Evolutionary conservation across 2,329 filamentous ascomycete species (phyloP), one percentile per base, ranked within the genome.

Genomic region (Endoconidiophora polonica): DNA sequence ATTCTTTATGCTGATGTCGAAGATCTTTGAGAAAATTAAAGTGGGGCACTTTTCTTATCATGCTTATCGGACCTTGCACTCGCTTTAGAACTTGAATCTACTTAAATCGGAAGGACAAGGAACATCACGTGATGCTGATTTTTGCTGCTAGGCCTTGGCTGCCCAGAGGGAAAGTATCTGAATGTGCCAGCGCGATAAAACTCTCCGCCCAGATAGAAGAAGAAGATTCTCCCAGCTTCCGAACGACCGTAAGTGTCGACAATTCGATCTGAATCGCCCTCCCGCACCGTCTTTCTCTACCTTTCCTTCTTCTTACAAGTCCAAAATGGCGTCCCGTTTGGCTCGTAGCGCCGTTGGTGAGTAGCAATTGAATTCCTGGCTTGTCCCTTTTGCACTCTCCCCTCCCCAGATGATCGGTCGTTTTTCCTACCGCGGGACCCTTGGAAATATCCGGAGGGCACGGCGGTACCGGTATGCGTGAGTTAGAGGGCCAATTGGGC

Each of bases 291-390:
- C 29, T 33, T 33, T 33, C 29, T 33, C 29, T 33, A 33, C 12
- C 22, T 47, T 42, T 24, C 46, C 33, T 37, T 39, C 70, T 64
- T 69, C 68, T 73, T 71, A 67, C 50, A 48, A 52, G 41, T 38
- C 68, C 76, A 84, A 74, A 83, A 96, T 96, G 90, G 90, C 90
- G 77, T 94, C 86, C 71, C 86, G 88, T 77, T 78, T 96, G 74
- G 86, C 83, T 78, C 87, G 85, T 79, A 88, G 81, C 77, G 86
- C 87, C 73, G 74, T 90, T 72, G 85, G 90, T 96, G 80, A 69
- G 86, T 80, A 49, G 18, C 18, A 49, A n/a, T 16, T 39, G 14
- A n/a, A 44, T 16, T 22, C 24, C 41, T 40, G 26, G n/a, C n/a
- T 29, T 44, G 20, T 33, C 42, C 4, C 33, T 20, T 26, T 46